Conservation (phyloP, 2,329 filamentous ascomycete genomes). For the Mycosphaerella arachidis region DNA sequence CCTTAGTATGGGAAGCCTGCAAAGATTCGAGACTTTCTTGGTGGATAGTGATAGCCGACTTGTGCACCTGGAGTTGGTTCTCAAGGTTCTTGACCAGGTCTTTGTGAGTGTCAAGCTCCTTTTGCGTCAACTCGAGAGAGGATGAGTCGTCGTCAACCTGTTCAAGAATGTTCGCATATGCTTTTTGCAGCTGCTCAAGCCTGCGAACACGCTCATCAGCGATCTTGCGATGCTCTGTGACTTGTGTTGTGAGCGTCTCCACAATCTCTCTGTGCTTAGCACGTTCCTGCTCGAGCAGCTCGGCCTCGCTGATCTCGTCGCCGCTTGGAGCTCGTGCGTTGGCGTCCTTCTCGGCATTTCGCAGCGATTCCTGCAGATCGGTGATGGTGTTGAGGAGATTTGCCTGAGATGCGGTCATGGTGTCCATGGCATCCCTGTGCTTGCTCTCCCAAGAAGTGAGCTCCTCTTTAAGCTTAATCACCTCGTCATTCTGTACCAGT, state of each 20-base stretch:
- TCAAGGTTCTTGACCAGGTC: constrained; percentile 53
- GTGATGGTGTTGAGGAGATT: constrained; percentile 67
- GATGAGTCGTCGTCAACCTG: constrained; percentile 65
- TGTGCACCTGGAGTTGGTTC: constrained; percentile 54
- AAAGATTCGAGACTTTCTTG: constrained; percentile 51
- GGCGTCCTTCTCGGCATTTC: constrained; percentile 32
- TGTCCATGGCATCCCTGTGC: constrained; percentile 65
- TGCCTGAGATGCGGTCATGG: constrained; percentile 67
- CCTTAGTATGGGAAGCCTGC: constrained; percentile 50
- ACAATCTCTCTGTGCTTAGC: constrained; percentile 49
- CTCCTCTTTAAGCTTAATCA: constrained; percentile 66
- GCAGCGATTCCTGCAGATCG: constrained; percentile 63
- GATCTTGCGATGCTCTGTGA: constrained; percentile 74
- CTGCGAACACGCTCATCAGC: constrained; percentile 65
- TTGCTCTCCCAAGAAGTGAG: constrained; percentile 70
- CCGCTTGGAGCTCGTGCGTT: constrained; percentile 21
- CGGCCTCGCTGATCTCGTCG: constrained; percentile 19
- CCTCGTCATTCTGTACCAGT: constrained; percentile 40
- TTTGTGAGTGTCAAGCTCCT: constrained; percentile 49
- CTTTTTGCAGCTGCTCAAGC: constrained; percentile 69
- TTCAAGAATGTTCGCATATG: constrained; percentile 60
- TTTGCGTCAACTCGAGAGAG: constrained; percentile 53
- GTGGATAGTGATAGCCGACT: constrained; percentile 51
- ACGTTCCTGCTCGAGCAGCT: constrained; percentile 39
- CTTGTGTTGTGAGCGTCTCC: constrained; percentile 62